Evolutionary conservation across 1,139 yeast genomes (phyloP).

Genomic region (Lodderomyces pseudojiufengensis): DNA sequence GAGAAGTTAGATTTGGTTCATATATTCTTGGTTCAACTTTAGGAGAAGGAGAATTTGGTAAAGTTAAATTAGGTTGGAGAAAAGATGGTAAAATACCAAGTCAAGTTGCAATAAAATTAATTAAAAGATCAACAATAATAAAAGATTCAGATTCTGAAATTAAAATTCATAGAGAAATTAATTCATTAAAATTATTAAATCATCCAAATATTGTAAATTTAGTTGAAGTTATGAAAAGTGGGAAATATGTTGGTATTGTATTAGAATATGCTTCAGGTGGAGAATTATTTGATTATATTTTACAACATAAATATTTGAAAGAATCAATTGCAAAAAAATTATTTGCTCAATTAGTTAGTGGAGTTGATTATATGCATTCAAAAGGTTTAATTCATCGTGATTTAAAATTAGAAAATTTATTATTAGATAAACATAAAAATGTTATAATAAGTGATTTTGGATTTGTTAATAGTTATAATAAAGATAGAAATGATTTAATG

Average conservation of each 20-base stretch:
- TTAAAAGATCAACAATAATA: constrained; percentile 79
- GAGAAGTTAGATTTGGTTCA: constrained; percentile 76
- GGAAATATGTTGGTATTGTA: constrained; percentile 93
- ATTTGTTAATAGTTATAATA: constrained; percentile 83
- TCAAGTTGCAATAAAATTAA: constrained; percentile 91
- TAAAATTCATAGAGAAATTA: constrained; percentile 89
- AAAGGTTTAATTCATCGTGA: constrained; percentile 83
- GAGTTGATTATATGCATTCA: constrained; percentile 86
- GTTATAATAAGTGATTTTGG: constrained; percentile 82
- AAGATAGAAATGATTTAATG: constrained; percentile 71
- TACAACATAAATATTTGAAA: constrained; percentile 80
- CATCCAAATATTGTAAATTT: constrained; percentile 93
- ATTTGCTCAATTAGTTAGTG: constrained; percentile 90
- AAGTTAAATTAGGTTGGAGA: constrained; percentile 96
- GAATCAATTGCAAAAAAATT: constrained; percentile 81
- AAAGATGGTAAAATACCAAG: constrained; percentile 73
- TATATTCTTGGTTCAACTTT: constrained; percentile 87
- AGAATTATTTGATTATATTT: constrained; percentile 88
- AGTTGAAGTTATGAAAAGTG: constrained; percentile 91
- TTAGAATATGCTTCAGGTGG: constrained; percentile 97
- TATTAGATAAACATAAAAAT: constrained; percentile 76
- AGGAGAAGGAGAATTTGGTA: constrained; percentile 99
- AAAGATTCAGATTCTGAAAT: constrained; percentile 82
- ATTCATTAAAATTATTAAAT: constrained; percentile 76
- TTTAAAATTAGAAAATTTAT: constrained; percentile 66